Conservation (phyloP, 805 yeast species). For the Kockiozyma suomiensis region DNA sequence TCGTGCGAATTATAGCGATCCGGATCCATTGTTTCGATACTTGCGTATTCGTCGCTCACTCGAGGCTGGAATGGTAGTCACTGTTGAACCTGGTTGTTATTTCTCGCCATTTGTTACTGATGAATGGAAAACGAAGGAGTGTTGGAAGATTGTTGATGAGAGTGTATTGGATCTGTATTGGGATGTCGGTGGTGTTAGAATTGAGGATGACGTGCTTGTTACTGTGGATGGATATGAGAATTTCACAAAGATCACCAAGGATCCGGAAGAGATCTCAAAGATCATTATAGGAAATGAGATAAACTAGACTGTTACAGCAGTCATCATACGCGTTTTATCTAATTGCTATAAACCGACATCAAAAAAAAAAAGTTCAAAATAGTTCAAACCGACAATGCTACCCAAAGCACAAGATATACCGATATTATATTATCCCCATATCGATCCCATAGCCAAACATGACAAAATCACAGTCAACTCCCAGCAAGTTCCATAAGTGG, state of each 20-base stretch:
- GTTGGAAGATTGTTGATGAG: conserved; percentile 59
- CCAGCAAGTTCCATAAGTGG: too few species aligned
- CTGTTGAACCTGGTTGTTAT: conserved; percentile 94
- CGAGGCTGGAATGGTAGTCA: conserved; percentile 77
- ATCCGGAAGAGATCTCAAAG: conserved; percentile 76
- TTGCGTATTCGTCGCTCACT: conserved; percentile 78
- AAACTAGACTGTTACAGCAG: too few species aligned
- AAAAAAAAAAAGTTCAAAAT: too few species aligned
- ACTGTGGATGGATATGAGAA: conserved; percentile 78
- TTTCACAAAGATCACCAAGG: conserved; percentile 79
- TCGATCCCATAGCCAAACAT: too few species aligned
- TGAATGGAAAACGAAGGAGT: conserved; percentile 49
- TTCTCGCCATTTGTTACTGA: conserved; percentile 82
- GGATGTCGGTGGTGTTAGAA: conserved; percentile 95
- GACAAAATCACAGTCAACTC: too few species aligned
- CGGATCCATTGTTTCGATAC: conserved; percentile 72
- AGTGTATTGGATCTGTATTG: conserved; percentile 73
- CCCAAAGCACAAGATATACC: too few species aligned
- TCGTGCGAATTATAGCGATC: conserved; percentile 77
- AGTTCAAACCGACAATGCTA: neutral
- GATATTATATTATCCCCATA: too few species aligned
- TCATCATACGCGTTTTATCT: too few species aligned
- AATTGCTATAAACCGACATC: too few species aligned
- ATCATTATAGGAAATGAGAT: conserved; percentile 76
- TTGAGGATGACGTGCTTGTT: conserved; percentile 88